Evolutionary conservation across 2,329 filamentous ascomycete genomes (phyloP).

Genomic region (Penicillium sclerotigenum): DNA sequence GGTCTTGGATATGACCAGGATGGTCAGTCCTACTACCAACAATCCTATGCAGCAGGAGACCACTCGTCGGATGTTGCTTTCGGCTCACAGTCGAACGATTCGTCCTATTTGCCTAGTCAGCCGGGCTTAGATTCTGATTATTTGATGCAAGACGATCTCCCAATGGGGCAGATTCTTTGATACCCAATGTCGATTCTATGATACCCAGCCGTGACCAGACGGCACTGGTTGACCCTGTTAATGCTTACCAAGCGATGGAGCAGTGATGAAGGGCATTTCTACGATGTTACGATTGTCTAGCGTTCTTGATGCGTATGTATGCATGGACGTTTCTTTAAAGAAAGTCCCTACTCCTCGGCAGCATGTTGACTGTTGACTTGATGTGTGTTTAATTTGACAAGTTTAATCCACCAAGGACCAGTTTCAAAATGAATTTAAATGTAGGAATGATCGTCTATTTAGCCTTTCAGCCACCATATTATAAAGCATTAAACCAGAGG

Average conservation of each 20-base stretch:
- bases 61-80: conserved; percentile 6
- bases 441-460: no score
- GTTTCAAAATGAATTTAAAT: neutral
- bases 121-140: conserved; percentile 19
- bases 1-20: conserved; percentile 35
- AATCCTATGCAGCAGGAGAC: conserved; percentile 1
- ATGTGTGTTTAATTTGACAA: neutral
- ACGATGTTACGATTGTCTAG: conserved; percentile 8
- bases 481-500: no score
- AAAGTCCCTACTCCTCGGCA: neutral
- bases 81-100: conserved; percentile 6
- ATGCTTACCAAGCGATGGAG: conserved; percentile 32
- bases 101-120: neutral
- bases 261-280: conserved; percentile 6
- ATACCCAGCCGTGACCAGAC: conserved; percentile 33
- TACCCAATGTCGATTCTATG: conserved; percentile 18
- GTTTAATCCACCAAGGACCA: neutral
- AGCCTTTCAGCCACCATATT: neutral
- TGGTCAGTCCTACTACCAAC: conserved; percentile 15
- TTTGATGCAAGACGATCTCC: conserved; percentile 24
- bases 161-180: neutral
- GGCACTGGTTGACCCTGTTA: conserved; percentile 36
- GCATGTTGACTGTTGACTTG: neutral
- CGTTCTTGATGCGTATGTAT: neutral
- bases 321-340: neutral